These are phyloP conservation scores for Prunella vulgaris DNA, from an alignment of 257 asterid species.

Conservation along the genomic window DNA sequence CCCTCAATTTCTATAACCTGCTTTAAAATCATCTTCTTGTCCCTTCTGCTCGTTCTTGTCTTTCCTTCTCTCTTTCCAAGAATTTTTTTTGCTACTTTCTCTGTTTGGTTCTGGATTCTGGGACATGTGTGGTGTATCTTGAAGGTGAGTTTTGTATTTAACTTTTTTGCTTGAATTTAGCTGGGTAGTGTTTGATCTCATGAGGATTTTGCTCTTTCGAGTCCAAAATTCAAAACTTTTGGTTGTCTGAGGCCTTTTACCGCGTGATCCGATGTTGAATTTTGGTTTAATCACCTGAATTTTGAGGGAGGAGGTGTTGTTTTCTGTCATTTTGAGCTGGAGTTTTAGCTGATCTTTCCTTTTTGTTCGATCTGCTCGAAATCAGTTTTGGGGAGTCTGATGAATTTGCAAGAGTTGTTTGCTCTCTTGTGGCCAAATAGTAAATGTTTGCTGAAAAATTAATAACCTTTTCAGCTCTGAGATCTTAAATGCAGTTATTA, in stretches of 20 bases:
- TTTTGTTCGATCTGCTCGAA: constrained; percentile 31
- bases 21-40: not conserved
- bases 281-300: constrained; percentile 25
- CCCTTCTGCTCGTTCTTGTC: constrained; percentile 20
- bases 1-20: constrained; percentile 21
- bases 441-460: constrained; percentile 14
- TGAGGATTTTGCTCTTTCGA: constrained; percentile 18
- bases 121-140: constrained; percentile 21
- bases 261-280: constrained; percentile 36
- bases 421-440: constrained; percentile 1
- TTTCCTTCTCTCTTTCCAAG: constrained; percentile 15
- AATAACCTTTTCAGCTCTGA: constrained; percentile 24
- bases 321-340: constrained; percentile 16
- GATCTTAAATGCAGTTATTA: constrained; percentile 44
- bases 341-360: constrained; percentile 23
- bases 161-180: constrained; percentile 12
- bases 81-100: constrained; percentile 13
- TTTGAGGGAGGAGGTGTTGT: constrained; percentile 3
- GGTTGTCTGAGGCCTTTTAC: constrained; percentile 11
- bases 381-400: constrained; percentile 11
- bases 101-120: constrained; percentile 16
- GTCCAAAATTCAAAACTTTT: constrained; percentile 27
- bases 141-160: constrained; percentile 32
- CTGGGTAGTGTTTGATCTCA: constrained; percentile 26
- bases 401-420: constrained; percentile 6